Conservation (phyloP, 1,284 basidiomycete genomes). For the Limonomyces culmigenus region DNA sequence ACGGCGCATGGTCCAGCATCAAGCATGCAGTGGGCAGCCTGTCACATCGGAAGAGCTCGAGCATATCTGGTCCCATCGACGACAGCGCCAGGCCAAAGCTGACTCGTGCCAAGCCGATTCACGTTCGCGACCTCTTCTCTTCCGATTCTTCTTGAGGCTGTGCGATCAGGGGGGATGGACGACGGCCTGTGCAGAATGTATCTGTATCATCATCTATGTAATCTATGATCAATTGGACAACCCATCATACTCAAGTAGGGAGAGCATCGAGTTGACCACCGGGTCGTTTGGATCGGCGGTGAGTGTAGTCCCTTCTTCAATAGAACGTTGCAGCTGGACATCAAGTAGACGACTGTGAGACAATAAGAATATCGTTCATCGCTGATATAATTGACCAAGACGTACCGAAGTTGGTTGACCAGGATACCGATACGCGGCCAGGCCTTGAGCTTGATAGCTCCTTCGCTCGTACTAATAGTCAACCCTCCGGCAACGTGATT, state of each 20-base stretch:
- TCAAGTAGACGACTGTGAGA: conserved; percentile 45
- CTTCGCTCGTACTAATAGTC: conserved; percentile 35
- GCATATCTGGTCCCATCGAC: too few species aligned
- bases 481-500: conserved; percentile 69
- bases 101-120: too few species aligned
- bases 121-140: too few species aligned
- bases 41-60: too few species aligned
- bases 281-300: conserved; percentile 33
- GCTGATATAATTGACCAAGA: conserved; percentile 4
- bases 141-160: too few species aligned
- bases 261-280: conserved; percentile 54
- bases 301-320: conserved; percentile 35
- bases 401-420: conserved; percentile 74
- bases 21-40: too few species aligned
- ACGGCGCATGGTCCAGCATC: too few species aligned
- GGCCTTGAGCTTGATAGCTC: conserved; percentile 52
- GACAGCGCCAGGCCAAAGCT: too few species aligned
- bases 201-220: too few species aligned
- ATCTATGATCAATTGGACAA: conserved; percentile 9
- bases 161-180: too few species aligned
- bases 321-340: conserved; percentile 40
- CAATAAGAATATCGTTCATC: not conserved
- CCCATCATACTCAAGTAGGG: conserved; percentile 48
- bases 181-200: too few species aligned
- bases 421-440: conserved; percentile 82